Evolutionary conservation across 2,329 filamentous ascomycete species (phyloP).

Genomic region (Beauveria rudraprayagi): DNA sequence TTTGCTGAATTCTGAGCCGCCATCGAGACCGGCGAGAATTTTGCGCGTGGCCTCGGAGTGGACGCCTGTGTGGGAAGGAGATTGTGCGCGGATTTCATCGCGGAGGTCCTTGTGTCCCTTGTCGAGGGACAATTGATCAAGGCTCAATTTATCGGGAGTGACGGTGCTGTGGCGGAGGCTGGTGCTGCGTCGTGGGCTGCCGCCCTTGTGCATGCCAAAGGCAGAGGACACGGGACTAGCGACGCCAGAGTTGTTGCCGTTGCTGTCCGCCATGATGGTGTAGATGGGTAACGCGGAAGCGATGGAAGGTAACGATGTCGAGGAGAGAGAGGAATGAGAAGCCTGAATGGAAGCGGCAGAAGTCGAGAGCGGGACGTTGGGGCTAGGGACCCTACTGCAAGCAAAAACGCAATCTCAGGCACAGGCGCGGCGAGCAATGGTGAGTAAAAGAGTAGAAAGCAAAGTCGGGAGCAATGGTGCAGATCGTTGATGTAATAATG

Average conservation of each 20-base stretch:
- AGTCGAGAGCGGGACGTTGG: not conserved
- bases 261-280: conserved; percentile 7
- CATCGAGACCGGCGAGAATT: conserved; percentile 11
- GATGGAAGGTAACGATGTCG: not conserved
- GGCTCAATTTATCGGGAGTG: conserved; percentile 4
- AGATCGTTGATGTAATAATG: conserved; percentile 10
- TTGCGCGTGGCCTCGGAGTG: conserved; percentile 12
- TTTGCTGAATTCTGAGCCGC: conserved; percentile 5
- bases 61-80: not conserved
- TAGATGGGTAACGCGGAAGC: not conserved
- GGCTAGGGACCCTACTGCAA: not conserved
- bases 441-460: not conserved
- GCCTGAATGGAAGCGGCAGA: not conserved
- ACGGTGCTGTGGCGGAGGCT: conserved; percentile 4
- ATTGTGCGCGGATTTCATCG: conserved; percentile 1
- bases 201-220: conserved; percentile 12
- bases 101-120: conserved; percentile 7
- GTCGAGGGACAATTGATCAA: conserved; percentile 11
- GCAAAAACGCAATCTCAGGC: not conserved
- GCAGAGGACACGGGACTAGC: conserved; percentile 10
- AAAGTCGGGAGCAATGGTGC: not conserved
- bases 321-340: not conserved
- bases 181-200: not conserved
- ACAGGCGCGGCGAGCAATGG: not conserved
- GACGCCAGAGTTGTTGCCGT: conserved; percentile 1